Evolutionary conservation across 305 asterid species (phyloP), one percentile per base, ranked within the genome.

Genomic region (Rubia balearica): DNA sequence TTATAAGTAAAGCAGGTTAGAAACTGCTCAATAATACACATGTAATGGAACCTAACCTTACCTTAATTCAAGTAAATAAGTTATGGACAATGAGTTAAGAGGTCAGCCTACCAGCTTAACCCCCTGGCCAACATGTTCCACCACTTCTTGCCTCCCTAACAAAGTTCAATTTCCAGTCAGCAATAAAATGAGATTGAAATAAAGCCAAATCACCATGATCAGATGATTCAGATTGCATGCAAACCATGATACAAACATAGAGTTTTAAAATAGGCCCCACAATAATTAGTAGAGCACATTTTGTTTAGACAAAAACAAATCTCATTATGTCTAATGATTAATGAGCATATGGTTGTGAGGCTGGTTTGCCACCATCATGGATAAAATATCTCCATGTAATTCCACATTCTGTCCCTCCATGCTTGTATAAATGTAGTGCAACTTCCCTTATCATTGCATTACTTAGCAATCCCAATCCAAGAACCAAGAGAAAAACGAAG

Each of bases 41-140:
- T 33, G 36, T 33, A 33, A 33, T 33, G 36, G 36, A 33, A 33
- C 36, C 36, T 33, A 33, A 33, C 36, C 36, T 24, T 41, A 10
- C 8, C 12, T 4, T 53, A 65, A 64, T 8, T 14, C 10, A 53
- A 67, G 53, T 46, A 14, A 49, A 66, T 57, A 42, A 57, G 16
- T 40, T 48, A 43, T 30, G n/a, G 21, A 36, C 61, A 38, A 51
- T 36, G 16, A 45, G 45, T 68, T 61, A 22, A 53, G 17, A 71
- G 79, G 76, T 76, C 69, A 69, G 69, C 67, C 69, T 70, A 11
- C 66, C 70, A 38, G 49, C 74, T 61, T 56, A 77, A 77, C 73
- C 72, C 77, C 81, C 89, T 83, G 85, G 78, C 77, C 84, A 87
- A 87, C 96, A 84, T 85, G 96, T 83, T 64, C 83, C 81, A 83